Conservation (phyloP, 2,329 filamentous ascomycete genomes). For the Basipetospora chlamydospora region DNA sequence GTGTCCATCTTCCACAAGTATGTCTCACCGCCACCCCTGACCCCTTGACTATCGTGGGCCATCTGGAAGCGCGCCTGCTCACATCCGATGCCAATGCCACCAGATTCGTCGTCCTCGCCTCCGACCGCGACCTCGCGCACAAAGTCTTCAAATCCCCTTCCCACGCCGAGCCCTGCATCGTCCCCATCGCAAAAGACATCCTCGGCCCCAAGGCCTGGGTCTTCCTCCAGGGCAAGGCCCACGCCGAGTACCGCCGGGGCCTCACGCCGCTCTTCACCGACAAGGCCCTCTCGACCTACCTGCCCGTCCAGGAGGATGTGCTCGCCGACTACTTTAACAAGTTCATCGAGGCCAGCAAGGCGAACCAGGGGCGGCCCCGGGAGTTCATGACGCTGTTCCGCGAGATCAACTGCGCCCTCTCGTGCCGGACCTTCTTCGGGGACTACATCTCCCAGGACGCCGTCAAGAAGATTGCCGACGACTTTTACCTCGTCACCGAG, state of each 20-base stretch:
- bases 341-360: constrained; percentile 46
- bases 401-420: constrained; percentile 65
- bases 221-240: constrained; percentile 61
- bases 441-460: constrained; percentile 61
- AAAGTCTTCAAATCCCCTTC: constrained; percentile 69
- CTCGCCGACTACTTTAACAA: constrained; percentile 55
- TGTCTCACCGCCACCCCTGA: background rate
- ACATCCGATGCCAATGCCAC: background rate
- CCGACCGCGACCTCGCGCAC: constrained; percentile 62
- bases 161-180: constrained; percentile 64
- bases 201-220: constrained; percentile 63
- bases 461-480: constrained; percentile 61
- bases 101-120: constrained; percentile 67
- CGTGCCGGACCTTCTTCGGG: constrained; percentile 66
- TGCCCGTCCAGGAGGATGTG: constrained; percentile 60
- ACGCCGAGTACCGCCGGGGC: constrained; percentile 66
- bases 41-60: background rate
- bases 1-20: constrained; percentile 80
- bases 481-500: constrained; percentile 66
- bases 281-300: constrained; percentile 53
- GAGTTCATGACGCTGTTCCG: constrained; percentile 61
- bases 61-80: too few relatives aligned
- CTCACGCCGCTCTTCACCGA: constrained; percentile 62
- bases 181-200: constrained; percentile 61
- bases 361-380: constrained; percentile 38